phyloP scores from a whole-genome alignment of 257 asterid genomes.

The Scutellaria minor region DNA sequence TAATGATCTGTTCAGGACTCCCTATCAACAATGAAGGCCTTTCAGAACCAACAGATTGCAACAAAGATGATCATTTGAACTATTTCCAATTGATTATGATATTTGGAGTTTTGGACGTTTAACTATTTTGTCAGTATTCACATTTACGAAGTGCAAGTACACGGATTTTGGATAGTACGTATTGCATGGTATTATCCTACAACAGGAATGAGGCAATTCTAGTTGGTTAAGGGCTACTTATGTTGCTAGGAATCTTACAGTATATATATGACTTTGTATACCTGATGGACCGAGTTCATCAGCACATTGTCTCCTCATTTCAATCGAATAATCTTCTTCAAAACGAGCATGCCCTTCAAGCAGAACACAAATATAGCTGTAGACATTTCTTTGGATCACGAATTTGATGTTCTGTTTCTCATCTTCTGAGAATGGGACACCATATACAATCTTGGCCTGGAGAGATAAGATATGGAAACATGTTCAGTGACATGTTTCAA shows the following conservation, averaged over 20 bases:
- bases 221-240: too few relatives aligned
- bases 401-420: constrained; percentile 61
- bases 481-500: not conserved
- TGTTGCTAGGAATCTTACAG: too few relatives aligned
- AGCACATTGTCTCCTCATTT: constrained; percentile 46
- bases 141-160: not conserved
- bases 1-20: constrained; percentile 49
- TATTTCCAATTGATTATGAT: not conserved
- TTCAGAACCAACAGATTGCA: constrained; percentile 34
- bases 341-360: constrained; percentile 71
- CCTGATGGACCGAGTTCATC: constrained; percentile 76
- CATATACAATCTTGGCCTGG: constrained; percentile 68
- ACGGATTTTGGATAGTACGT: not conserved
- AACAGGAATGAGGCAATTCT: too few relatives aligned
- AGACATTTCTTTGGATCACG: constrained; percentile 67
- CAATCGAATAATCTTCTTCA: constrained; percentile 64
- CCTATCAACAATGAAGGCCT: constrained; percentile 48
- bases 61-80: not conserved
- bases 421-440: constrained; percentile 69
- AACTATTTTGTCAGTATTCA: not conserved
- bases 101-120: not conserved
- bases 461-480: constrained; percentile 19
- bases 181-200: too few relatives aligned
- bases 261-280: constrained; percentile 24
- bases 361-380: constrained; percentile 60